phyloP scores from a whole-genome alignment of 1,284 basidiomycete genomes.

The Naganishia sp. region DNA sequence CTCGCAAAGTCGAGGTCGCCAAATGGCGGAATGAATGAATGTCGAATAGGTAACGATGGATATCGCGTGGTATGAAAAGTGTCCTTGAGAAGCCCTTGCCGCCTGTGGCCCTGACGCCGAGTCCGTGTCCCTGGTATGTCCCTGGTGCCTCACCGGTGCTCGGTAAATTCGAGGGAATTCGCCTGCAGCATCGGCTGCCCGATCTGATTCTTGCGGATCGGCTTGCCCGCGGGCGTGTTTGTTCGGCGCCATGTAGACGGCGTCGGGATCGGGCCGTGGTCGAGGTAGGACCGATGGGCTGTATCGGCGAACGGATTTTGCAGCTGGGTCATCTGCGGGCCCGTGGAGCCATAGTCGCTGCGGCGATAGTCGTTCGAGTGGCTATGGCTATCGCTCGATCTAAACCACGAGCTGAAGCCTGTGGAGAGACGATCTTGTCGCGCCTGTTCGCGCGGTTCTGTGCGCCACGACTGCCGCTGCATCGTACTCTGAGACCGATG shows the following conservation, averaged over 20 bases:
- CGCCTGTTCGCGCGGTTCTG: slow-evolving; percentile 6
- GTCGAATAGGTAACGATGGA: slow-evolving; percentile 12
- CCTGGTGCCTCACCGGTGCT: slow-evolving; percentile 35
- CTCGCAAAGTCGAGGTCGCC: background rate
- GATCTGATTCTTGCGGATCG: slow-evolving; percentile 52
- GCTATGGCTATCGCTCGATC: slow-evolving; percentile 34
- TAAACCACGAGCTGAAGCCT: slow-evolving; percentile 33
- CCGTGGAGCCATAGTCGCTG: background rate
- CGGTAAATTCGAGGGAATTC: slow-evolving; percentile 53
- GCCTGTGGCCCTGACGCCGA: background rate
- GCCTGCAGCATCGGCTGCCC: slow-evolving; percentile 52
- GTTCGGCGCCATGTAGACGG: slow-evolving; percentile 26
- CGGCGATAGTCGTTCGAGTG: slow-evolving; percentile 25
- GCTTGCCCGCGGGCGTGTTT: slow-evolving; percentile 12
- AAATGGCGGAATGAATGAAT: background rate
- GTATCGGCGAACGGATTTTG: slow-evolving; percentile 54
- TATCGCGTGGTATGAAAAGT: slow-evolving; percentile 2
- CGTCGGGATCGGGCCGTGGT: slow-evolving; percentile 18
- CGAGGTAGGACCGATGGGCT: slow-evolving; percentile 45
- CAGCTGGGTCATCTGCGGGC: slow-evolving; percentile 28
- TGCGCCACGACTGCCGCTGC: slow-evolving; percentile 11
- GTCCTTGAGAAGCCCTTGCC: slow-evolving; percentile 14
- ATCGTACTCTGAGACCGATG: slow-evolving; percentile 10
- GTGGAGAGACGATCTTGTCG: slow-evolving; percentile 19
- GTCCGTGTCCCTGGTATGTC: background rate